Base-by-base conservation (phyloP, 2,329 filamentous ascomycete species). In the Cladophialophora bantiana region DNA sequence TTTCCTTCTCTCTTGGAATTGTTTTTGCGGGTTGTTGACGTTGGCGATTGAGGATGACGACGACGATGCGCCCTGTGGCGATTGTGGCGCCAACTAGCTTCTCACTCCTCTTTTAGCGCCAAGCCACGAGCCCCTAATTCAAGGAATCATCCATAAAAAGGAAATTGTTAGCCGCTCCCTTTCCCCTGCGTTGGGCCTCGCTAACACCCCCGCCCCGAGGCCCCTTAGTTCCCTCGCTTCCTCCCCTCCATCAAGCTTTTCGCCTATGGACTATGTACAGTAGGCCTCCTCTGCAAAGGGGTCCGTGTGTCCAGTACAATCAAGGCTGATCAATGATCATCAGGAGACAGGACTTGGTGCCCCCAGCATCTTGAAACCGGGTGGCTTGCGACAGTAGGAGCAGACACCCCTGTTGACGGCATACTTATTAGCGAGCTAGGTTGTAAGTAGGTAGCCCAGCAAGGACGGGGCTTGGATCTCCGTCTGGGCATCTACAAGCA, bases 301-400 rank as follows among this genome's bases (percentile, higher is more conserved):
- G 9, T 15, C 36, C 9, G 15, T 40, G 36, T 38, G 4, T 13
- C 36, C 15, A 38, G 36, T 12, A 40, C 36, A 40, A 40, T 40
- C 15, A 40, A 40, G 15, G 36, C 15, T 50, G 45, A 50, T 26
- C 45, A 50, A 50, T 50, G 45, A 50, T 50, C 45, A 6, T 50
- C 45, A 42, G 20, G 45, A 26, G 26, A 50, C 45, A 26, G 18
- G 34, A 42, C 55, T n/a, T 31, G n/a, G 32, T 12, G 5, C 12
- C 7, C 2, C 56, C 40, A 26, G 9, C 12, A 32, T 4, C 18
- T 34, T 59, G 57, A 59, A 52, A 59, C 57, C 42, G 57, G 57
- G 57, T 59, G 57, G 40, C 40, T 52, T 59, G 42, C n/a, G 40
- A 7, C 7, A 40, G 32, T 13, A 13, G 4, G 31, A 31, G 32